Base-by-base conservation (phyloP, 139 green algal genomes). In the Coelastrella sp. region DNA sequence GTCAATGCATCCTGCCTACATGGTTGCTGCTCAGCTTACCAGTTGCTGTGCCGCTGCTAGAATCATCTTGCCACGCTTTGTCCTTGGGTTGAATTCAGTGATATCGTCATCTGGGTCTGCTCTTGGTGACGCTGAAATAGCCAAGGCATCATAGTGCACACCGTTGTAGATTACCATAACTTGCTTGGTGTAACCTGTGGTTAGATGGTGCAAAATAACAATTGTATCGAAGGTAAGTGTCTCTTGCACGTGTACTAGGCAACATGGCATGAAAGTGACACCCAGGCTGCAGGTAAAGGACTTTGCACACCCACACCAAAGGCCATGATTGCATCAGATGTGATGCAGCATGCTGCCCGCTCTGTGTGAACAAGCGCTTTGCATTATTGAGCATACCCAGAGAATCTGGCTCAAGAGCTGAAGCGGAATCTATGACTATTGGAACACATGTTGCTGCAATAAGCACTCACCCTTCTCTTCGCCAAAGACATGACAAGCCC, bases 101-200 rank as follows among this genome's bases (percentile, higher is more conserved):
- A 82, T 59, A 71, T 89, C 81, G 0, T 87, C 82, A 5, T 84
- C 72, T 32, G 75, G 79, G 63, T 78, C 63, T 9, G 81, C 81
- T 0, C 69, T 62, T 6, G 64, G 50, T 30, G 43, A 37, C 11
- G 75, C 74, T 15, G 57, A 59, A 30, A 94, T 79, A 4, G 90
- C 94, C 11, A 97, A 72, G 2, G 94, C 94, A 83, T 98, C 95
- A 85, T 98, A 98, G 85, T 98, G 95, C 21, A 95, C 80, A 13
- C 95, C 95, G 57, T 96, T 95, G 87, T 95, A 95, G 60, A 95
- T 90, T 2, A 94, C 53, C 89, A 93, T 93, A 13, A 89, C 91
- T 37, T 86, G 83, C 37, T 88, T 75, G 59, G 66, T 78, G 84
- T 89, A 93, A 32, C 90, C 90, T 91, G 85, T 25, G 38, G 13